Base-by-base conservation (phyloP, 2,329 filamentous ascomycete species). In the Pseudocercospora fijiensis region DNA sequence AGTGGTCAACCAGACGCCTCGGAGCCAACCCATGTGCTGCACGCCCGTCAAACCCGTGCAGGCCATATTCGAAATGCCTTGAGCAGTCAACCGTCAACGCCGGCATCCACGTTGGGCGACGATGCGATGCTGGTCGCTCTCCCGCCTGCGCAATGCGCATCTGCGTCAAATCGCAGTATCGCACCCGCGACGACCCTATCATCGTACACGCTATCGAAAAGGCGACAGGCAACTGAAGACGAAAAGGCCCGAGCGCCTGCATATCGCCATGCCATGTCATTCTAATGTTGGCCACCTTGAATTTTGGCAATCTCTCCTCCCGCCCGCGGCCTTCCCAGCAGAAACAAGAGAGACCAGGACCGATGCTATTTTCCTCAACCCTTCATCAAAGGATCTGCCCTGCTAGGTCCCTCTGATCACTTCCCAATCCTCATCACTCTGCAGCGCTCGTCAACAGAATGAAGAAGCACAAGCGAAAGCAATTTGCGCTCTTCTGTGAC, bases 301-400 rank as follows among this genome's bases (percentile, higher is more conserved):
- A n/a, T 56, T 56, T 28, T 56, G 53, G 11, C 51, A 26, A 49
- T 24, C 45, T 49, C 45, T 49, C 49, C 49, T 53, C 49, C 49
- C 24, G 26, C 26, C 49, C 28, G 28, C 49, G 49, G 26, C 26
- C 49, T 53, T 53, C 22, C 49, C 49, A 53, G 24, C 49, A 28
- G 16, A 53, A 53, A 53, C 49, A 24, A 28, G 22, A n/a, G 26
- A 24, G 28, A 56, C 53, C 53, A 56, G 53, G 53, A 41, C 53
- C 53, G 53, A 56, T 56, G 53, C 53, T 56, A 37, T 41, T 41
- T 56, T 56, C 10, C 53, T 56, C 53, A 33, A 56, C 53, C 27
- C 7, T 56, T 24, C 28, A 30, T 24, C 28, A 30, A 28, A 37
- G 16, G n/a, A 33, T 26, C 52, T n/a, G 52, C 52, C 27, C n/a